phyloP scores from a whole-genome alignment of 805 yeast species.

The Pichia occidentalis region DNA sequence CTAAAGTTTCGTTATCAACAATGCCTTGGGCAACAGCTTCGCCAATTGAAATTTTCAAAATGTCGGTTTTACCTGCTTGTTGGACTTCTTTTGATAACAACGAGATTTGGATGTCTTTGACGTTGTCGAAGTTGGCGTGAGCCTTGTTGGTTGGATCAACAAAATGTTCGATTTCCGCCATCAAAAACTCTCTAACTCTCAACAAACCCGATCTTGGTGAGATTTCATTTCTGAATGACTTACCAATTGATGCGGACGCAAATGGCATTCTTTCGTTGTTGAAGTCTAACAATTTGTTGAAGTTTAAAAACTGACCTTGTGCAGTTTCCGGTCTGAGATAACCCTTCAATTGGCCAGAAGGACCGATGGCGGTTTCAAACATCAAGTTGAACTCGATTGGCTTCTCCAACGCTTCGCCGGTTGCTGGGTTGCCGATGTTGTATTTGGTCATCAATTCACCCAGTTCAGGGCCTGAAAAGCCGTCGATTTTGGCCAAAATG shows the following conservation, averaged over 20 bases:
- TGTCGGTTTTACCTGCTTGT: conserved; percentile 72
- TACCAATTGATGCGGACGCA: conserved; percentile 99
- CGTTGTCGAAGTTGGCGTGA: conserved; percentile 74
- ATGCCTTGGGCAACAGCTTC: conserved; percentile 84
- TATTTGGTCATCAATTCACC: conserved; percentile 82
- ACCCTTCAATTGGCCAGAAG: conserved; percentile 94
- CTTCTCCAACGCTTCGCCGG: conserved; percentile 76
- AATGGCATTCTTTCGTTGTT: conserved; percentile 97
- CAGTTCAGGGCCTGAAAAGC: conserved; percentile 85
- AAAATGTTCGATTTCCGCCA: conserved; percentile 99
- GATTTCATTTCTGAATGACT: conserved; percentile 97
- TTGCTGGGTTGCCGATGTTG: conserved; percentile 85
- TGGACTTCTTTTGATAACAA: conserved; percentile 86
- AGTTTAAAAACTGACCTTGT: conserved; percentile 97
- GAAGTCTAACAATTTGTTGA: conserved; percentile 85
- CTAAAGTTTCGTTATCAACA: conserved; percentile 95
- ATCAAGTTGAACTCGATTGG: conserved; percentile 95
- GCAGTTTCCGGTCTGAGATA: conserved; percentile 98
- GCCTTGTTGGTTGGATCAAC: conserved; percentile 88
- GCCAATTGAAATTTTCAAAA: conserved; percentile 64
- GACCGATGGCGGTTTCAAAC: conserved; percentile 99
- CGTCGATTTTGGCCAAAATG: conserved; percentile 90
- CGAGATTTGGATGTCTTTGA: conserved; percentile 62
- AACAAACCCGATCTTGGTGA: conserved; percentile 96
- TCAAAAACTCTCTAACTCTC: conserved; percentile 96